phyloP scores from a whole-genome alignment of 1,284 basidiomycete genomes.

The Ustilago shanxiensis region DNA sequence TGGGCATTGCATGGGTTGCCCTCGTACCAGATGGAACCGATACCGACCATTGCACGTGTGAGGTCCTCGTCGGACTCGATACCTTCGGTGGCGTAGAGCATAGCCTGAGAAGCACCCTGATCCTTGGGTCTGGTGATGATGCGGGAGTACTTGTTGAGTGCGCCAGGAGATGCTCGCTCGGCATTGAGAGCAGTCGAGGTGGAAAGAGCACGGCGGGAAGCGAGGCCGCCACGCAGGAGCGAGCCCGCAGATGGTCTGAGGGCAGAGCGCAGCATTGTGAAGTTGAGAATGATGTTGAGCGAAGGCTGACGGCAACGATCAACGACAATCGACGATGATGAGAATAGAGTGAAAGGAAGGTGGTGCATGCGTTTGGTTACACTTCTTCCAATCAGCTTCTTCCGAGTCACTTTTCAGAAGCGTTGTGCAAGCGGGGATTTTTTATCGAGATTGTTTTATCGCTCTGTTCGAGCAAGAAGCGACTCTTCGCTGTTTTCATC shows the following conservation, averaged over 20 bases:
- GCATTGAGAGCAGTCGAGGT: conserved; percentile 20
- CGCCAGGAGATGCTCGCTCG: conserved; percentile 57
- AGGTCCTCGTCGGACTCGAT: conserved; percentile 66
- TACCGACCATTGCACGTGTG: conserved; percentile 67
- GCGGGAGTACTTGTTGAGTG: conserved; percentile 65
- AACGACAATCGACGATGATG: not conserved
- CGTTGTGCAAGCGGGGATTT: conserved; percentile 5
- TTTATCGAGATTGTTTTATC: conserved; percentile 11
- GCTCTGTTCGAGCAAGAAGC: not conserved
- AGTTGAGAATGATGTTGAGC: conserved; percentile 1
- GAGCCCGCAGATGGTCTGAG: conserved; percentile 26
- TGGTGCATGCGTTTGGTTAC: conserved; percentile 13
- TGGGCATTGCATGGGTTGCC: conserved; percentile 70
- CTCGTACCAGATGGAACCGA: conserved; percentile 69
- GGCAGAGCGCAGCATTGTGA: conserved; percentile 37
- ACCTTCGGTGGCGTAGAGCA: conserved; percentile 69
- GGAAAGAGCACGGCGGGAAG: conserved; percentile 35
- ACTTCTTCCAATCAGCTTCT: conserved; percentile 7
- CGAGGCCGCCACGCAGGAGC: conserved; percentile 24
- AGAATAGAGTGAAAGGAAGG: not conserved
- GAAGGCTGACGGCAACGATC: conserved; percentile 4
- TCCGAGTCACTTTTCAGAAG: conserved; percentile 32
- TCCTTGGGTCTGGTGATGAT: conserved; percentile 68
- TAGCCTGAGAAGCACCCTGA: conserved; percentile 69
- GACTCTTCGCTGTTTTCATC: conserved; percentile 21